Base-by-base conservation (phyloP, 768 basidiomycete genomes). In the Rhodotorula sphaerocarpa region DNA sequence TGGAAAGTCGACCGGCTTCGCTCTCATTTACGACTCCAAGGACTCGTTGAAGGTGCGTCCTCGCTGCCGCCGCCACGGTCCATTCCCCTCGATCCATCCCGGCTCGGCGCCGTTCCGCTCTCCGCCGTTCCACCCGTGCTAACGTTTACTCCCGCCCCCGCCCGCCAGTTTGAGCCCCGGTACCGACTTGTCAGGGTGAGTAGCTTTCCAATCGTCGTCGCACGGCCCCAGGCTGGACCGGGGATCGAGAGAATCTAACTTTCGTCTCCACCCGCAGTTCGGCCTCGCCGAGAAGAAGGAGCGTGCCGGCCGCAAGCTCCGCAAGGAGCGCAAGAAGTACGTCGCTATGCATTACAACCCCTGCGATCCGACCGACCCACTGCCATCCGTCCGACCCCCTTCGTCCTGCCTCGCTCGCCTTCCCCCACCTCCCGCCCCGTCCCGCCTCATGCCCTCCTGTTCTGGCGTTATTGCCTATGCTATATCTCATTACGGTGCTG, bases 311-410 rank as follows among this genome's bases (percentile, higher is more conserved):
- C 87, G 95, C 75, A 97, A 97, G 78, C 84, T 97, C 78, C 86
- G 95, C 78, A 96, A 97, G 81, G 93, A 97, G 82, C 85, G 95
- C 74, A 99, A 99, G 84, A 99, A 99, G 48, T 50, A 31, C 48
- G 48, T 50, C 31, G 7, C 0, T 28, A 6, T 80, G 86, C 93
- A 91, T 78, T 91, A 79, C 88, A 92, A 75, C 92, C 93, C 51
- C 31, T 27, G 36, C 9, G 36, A 18, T 33, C 28, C 21, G 21
- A 7, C 28, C 45, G 21, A 5, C 23, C 28, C 45, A 20, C 50
- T n/a, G 7, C 18, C n/a, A 3, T 25, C 33, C 36, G 14, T 39
- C 50, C 41, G 11, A n/a, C 30, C 18, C 33, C n/a, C n/a, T n/a
- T n/a, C n/a, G n/a, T n/a, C n/a, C n/a, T n/a, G 33, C 46, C 33